phyloP scores from a whole-genome alignment of 1,284 basidiomycete genomes.

The Ceratobasidium theobromae region DNA sequence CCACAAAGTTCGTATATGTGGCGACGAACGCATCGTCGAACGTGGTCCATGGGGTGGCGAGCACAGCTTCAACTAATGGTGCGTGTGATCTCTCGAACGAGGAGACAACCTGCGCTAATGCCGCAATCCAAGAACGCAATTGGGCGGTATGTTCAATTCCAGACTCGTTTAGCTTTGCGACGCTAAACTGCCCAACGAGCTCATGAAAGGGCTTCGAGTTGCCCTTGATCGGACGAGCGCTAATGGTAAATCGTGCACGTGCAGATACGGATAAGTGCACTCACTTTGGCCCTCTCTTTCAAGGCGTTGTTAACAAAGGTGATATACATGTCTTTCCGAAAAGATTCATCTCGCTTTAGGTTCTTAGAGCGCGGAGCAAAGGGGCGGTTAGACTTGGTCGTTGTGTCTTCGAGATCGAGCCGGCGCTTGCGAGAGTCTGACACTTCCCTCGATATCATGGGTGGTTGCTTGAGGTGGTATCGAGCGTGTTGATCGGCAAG shows the following conservation, averaged over 20 bases:
- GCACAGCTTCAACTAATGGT: slow-evolving; percentile 84
- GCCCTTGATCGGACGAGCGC: slow-evolving; percentile 51
- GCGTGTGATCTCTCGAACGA: slow-evolving; percentile 78
- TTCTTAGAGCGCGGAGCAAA: slow-evolving; percentile 41
- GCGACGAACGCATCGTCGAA: slow-evolving; percentile 82
- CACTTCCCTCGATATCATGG: slow-evolving; percentile 1
- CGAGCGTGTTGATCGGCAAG: slow-evolving; percentile 26
- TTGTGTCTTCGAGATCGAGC: slow-evolving; percentile 12
- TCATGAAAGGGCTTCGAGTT: slow-evolving; percentile 65
- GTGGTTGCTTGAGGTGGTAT: slow-evolving; percentile 18
- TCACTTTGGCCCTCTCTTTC: slow-evolving; percentile 68
- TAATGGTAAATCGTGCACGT: background rate
- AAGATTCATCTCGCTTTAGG: slow-evolving; percentile 71
- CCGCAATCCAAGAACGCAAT: slow-evolving; percentile 69
- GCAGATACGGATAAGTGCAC: slow-evolving; percentile 37
- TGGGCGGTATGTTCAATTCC: slow-evolving; percentile 54
- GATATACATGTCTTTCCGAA: slow-evolving; percentile 80
- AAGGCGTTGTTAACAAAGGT: slow-evolving; percentile 82
- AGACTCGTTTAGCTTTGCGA: slow-evolving; percentile 45
- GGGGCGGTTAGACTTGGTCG: slow-evolving; percentile 15
- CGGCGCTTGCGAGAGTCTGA: slow-evolving; percentile 26
- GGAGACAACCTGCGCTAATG: slow-evolving; percentile 77
- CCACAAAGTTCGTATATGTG: slow-evolving; percentile 84
- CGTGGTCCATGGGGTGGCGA: slow-evolving; percentile 89
- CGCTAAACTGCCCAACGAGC: slow-evolving; percentile 70